phyloP scores from a whole-genome alignment of 2,329 filamentous ascomycete species.

The Colletotrichum australisinense region DNA sequence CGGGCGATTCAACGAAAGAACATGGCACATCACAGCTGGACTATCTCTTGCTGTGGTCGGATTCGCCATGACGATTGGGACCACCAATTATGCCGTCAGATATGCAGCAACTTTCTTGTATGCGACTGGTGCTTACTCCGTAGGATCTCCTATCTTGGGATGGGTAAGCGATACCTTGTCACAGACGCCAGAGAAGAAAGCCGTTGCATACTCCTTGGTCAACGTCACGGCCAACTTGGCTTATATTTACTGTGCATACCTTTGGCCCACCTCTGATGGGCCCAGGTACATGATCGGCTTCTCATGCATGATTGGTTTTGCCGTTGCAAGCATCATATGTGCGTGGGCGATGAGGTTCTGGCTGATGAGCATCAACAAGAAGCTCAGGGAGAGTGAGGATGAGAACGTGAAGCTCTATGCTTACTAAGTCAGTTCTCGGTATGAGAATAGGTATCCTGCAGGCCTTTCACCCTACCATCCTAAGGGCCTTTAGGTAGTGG shows the following conservation, averaged over 20 bases:
- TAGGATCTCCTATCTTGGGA: slow-evolving; percentile 53
- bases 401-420: slow-evolving; percentile 38
- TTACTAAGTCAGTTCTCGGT: slow-evolving; percentile 23
- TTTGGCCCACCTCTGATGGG: slow-evolving; percentile 60
- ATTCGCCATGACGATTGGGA: slow-evolving; percentile 25
- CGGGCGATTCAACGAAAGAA: slow-evolving; percentile 58
- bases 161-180: slow-evolving; percentile 84
- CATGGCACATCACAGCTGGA: slow-evolving; percentile 57
- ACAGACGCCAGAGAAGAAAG: slow-evolving; percentile 78
- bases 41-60: slow-evolving; percentile 50
- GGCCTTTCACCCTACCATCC: neutral
- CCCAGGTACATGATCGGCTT: slow-evolving; percentile 62
- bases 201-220: slow-evolving; percentile 68
- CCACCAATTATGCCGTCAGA: slow-evolving; percentile 18
- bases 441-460: no score
- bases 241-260: slow-evolving; percentile 65
- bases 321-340: slow-evolving; percentile 15
- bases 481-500: no score
- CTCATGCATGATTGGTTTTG: slow-evolving; percentile 75
- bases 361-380: slow-evolving; percentile 38
- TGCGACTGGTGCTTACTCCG: slow-evolving; percentile 20
- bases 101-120: slow-evolving; percentile 35
- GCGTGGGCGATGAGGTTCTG: slow-evolving; percentile 37
- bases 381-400: slow-evolving; percentile 37
- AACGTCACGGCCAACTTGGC: slow-evolving; percentile 67